Evolutionary conservation across 305 asterid species (phyloP).

Genomic region (Euphrasia arctica): DNA sequence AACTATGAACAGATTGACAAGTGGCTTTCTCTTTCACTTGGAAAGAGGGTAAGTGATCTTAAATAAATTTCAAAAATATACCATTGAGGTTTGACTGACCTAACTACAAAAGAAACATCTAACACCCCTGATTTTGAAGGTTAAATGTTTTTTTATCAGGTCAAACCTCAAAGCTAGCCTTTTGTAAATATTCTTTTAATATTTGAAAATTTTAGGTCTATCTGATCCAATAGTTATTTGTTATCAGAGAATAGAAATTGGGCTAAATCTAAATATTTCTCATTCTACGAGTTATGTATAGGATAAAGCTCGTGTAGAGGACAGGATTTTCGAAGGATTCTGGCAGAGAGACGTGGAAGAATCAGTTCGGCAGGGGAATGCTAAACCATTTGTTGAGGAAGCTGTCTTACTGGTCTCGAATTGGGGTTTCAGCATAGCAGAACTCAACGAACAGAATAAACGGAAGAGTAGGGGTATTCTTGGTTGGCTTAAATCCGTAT

Average conservation of each 20-base stretch:
- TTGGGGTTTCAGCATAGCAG: slow-evolving; percentile 89
- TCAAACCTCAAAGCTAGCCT: not conserved
- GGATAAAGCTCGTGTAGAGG: slow-evolving; percentile 78
- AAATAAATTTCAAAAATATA: not conserved
- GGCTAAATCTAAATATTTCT: slow-evolving; percentile 19
- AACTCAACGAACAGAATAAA: slow-evolving; percentile 58
- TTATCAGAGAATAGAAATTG: not conserved
- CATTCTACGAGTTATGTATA: slow-evolving; percentile 30
- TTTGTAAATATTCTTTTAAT: not conserved
- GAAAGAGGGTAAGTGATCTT: slow-evolving; percentile 52
- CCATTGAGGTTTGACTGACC: not conserved
- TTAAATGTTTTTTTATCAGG: too few relatives aligned
- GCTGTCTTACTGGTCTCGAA: slow-evolving; percentile 76
- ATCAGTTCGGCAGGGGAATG: slow-evolving; percentile 75
- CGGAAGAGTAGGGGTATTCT: slow-evolving; percentile 53
- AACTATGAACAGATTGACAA: slow-evolving; percentile 60
- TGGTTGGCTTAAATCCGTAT: slow-evolving; percentile 69
- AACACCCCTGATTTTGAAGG: not conserved
- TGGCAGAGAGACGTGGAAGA: slow-evolving; percentile 94
- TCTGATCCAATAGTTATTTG: not conserved
- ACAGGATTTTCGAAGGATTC: slow-evolving; percentile 49
- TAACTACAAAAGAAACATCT: not conserved
- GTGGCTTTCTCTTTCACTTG: slow-evolving; percentile 68
- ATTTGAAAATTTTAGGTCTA: not conserved
- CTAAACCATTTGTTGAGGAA: slow-evolving; percentile 83